Percentiles rank a stretch among this genome's conserved stretches.
phyloP scores from a whole-genome alignment of 805 yeast species.

The Suhomyces kilbournensis region DNA sequence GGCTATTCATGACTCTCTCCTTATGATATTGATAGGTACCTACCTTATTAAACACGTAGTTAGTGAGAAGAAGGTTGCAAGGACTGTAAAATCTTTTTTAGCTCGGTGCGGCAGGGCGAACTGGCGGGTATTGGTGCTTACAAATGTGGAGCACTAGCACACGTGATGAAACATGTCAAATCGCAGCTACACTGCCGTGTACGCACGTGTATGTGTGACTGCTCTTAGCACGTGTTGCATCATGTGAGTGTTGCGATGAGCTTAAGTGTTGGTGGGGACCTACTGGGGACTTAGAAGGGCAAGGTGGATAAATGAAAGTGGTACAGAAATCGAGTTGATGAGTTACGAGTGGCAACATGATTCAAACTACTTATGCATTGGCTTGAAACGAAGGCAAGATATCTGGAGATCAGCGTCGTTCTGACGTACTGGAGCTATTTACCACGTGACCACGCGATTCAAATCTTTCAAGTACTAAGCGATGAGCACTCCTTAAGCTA shows the following conservation, averaged over 20 bases:
- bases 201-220: slow-evolving; percentile 2
- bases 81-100: slow-evolving; percentile 4
- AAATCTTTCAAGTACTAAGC: neutral
- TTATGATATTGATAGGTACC: neutral
- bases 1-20: neutral
- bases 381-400: no score
- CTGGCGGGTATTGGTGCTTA: neutral
- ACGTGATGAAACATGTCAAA: neutral
- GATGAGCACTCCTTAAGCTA: neutral
- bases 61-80: slow-evolving; percentile 1
- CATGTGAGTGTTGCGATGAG: neutral
- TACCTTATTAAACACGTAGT: slow-evolving; percentile 7
- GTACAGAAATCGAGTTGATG: neutral
- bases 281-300: neutral
- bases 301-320: neutral
- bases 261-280: neutral
- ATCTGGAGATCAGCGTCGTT: no score
- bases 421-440: neutral
- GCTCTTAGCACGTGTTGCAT: neutral
- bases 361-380: no score
- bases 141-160: neutral
- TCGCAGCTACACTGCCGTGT: neutral
- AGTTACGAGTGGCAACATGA: no score
- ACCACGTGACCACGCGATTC: neutral
- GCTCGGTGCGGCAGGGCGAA: neutral